Evolutionary conservation across 768 basidiomycete genomes (phyloP).

Genomic region (Hygrocybe coccinea): DNA sequence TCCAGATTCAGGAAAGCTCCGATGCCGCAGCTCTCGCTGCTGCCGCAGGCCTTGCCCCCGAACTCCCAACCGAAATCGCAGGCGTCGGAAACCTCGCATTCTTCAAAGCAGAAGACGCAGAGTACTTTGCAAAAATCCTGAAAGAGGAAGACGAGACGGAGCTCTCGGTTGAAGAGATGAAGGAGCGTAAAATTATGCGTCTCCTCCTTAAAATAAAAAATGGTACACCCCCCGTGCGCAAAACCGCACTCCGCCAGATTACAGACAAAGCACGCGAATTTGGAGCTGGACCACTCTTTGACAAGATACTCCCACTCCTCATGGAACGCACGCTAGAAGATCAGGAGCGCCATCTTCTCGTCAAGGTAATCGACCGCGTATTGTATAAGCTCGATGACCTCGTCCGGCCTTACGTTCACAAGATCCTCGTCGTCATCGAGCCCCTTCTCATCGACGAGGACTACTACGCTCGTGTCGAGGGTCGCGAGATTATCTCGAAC

Average conservation of each 20-base stretch:
- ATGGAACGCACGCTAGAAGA: constrained; percentile 98
- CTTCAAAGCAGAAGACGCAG: constrained; percentile 97
- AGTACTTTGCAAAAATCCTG: constrained; percentile 94
- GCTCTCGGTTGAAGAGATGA: constrained; percentile 94
- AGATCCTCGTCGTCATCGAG: constrained; percentile 99
- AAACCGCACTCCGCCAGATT: constrained; percentile 95
- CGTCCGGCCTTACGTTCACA: constrained; percentile 98
- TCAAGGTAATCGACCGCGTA: constrained; percentile 98
- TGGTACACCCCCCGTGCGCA: constrained; percentile 96
- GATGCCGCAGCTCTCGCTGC: constrained; percentile 85
- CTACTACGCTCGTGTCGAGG: constrained; percentile 93
- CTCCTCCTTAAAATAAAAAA: constrained; percentile 98
- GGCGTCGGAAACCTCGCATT: constrained; percentile 96
- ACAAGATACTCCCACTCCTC: constrained; percentile 95
- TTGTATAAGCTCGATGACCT: constrained; percentile 99
- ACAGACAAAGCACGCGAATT: constrained; percentile 99
- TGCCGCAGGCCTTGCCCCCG: constrained; percentile 87
- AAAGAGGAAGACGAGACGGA: constrained; percentile 94
- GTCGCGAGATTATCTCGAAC: constrained; percentile 98
- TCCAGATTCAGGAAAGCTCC: constrained; percentile 95
- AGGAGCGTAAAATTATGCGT: constrained; percentile 99
- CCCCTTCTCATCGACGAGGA: constrained; percentile 98
- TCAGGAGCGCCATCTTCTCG: constrained; percentile 94
- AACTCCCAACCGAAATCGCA: constrained; percentile 94
- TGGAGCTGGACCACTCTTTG: constrained; percentile 95